Evolutionary conservation across 106 monocot genomes (phyloP).

Genomic region (Platanthera guangdongensis): DNA sequence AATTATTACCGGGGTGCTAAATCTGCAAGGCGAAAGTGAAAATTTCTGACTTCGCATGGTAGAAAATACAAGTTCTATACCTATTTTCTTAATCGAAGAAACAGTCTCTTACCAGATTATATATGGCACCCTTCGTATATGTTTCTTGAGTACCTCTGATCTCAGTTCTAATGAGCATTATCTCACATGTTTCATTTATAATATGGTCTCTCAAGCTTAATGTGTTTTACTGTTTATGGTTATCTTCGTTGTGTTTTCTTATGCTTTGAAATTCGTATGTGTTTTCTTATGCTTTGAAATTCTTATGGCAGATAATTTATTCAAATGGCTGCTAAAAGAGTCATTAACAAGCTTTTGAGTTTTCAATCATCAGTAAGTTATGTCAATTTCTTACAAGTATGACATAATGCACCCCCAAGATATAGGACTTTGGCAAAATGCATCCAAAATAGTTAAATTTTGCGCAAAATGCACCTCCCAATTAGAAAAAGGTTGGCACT

Average conservation of each 20-base stretch:
- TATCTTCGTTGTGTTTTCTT: background rate
- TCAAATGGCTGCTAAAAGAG: constrained; percentile 37
- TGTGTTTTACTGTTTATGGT: background rate
- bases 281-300: background rate
- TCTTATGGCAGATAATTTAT: background rate
- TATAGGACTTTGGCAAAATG: too few relatives aligned
- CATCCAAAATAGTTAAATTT: too few relatives aligned
- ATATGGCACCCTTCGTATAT: background rate
- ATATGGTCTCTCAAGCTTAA: background rate
- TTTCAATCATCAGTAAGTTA: constrained; percentile 33
- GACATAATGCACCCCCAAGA: too few relatives aligned
- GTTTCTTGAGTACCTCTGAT: background rate
- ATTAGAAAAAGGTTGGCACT: too few relatives aligned
- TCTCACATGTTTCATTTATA: background rate
- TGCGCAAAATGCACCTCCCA: too few relatives aligned
- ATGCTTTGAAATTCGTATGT: background rate
- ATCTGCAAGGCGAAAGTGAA: background rate
- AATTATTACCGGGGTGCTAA: background rate
- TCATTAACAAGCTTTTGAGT: constrained; percentile 32
- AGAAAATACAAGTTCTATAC: background rate
- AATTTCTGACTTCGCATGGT: background rate
- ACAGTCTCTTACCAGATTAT: background rate
- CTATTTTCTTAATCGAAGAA: background rate
- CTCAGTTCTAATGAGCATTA: background rate
- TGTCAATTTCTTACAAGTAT: background rate